Conservation (phyloP, 2,329 filamentous ascomycete genomes). For the Coniochaeta sp. region DNA sequence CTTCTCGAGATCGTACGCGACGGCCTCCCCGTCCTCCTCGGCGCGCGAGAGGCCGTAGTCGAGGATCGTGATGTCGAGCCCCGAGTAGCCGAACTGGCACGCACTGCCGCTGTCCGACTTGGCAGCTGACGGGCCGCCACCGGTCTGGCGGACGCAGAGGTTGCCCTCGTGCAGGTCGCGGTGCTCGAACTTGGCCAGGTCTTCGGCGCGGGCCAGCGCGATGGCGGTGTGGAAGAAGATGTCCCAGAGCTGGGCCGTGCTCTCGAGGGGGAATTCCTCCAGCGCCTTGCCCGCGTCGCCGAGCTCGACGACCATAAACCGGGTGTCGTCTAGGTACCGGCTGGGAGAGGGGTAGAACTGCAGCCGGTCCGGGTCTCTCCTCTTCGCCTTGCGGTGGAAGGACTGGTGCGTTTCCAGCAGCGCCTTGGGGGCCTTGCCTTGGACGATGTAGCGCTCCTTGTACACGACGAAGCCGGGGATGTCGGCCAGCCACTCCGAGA, state of each 20-base stretch:
- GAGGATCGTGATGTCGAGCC: conserved; percentile 56
- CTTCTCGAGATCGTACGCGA: conserved; percentile 52
- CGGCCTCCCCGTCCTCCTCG: conserved; percentile 28
- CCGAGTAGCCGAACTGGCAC: conserved; percentile 49
- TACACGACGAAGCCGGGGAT: conserved; percentile 60
- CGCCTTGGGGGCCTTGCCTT: conserved; percentile 44
- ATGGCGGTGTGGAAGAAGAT: conserved; percentile 54
- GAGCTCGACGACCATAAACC: conserved; percentile 55
- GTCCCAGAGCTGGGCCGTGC: conserved; percentile 51
- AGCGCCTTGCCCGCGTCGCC: conserved; percentile 55
- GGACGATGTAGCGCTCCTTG: conserved; percentile 55
- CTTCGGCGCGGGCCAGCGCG: conserved; percentile 53
- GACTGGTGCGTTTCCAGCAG: conserved; percentile 53
- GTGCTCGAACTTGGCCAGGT: conserved; percentile 55
- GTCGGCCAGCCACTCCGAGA: conserved; percentile 57
- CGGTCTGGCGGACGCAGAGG: conserved; percentile 46
- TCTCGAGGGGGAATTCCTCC: conserved; percentile 47
- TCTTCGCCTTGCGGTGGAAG: conserved; percentile 47
- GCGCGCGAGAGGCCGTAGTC: conserved; percentile 60
- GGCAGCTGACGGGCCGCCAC: conserved; percentile 23
- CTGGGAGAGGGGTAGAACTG: conserved; percentile 58
- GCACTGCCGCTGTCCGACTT: conserved; percentile 16
- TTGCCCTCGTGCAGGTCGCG: conserved; percentile 61
- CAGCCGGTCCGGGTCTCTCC: conserved; percentile 45
- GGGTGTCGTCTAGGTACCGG: conserved; percentile 49